phyloP scores from a whole-genome alignment of 768 basidiomycete genomes.

The Mrakia frigida region DNA sequence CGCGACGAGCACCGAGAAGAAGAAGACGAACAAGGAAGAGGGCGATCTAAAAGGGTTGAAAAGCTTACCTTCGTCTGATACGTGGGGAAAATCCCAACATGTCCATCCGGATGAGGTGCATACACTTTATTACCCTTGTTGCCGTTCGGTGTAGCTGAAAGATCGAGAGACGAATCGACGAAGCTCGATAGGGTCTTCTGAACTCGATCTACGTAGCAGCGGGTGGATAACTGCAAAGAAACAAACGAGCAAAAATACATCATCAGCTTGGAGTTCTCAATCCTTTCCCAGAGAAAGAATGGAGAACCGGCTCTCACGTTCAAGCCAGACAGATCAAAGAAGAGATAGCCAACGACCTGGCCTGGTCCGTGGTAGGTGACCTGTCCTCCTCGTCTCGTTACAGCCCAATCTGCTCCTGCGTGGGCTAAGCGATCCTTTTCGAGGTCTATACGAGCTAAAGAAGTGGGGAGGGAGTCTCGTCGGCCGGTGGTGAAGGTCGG shows the following conservation, averaged over 20 bases:
- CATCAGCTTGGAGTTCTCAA: too few relatives aligned
- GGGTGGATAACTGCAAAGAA: slow-evolving; percentile 8
- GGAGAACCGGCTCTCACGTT: slow-evolving; percentile 50
- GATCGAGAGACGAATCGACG: slow-evolving; percentile 48
- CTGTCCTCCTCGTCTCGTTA: slow-evolving; percentile 80
- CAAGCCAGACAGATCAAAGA: slow-evolving; percentile 80
- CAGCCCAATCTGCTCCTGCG: slow-evolving; percentile 81
- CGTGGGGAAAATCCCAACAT: slow-evolving; percentile 86
- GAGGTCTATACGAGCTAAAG: slow-evolving; percentile 45
- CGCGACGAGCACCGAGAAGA: too few relatives aligned
- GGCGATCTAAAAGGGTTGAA: neutral
- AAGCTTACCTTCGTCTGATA: slow-evolving; percentile 57
- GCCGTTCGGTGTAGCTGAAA: neutral
- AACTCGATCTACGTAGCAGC: slow-evolving; percentile 71
- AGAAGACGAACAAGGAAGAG: neutral
- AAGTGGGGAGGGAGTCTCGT: slow-evolving; percentile 53
- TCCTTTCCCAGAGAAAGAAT: too few relatives aligned
- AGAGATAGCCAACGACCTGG: slow-evolving; percentile 90
- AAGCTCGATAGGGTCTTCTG: slow-evolving; percentile 66
- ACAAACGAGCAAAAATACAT: too few relatives aligned
- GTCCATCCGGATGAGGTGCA: slow-evolving; percentile 55
- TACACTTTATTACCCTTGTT: slow-evolving; percentile 38
- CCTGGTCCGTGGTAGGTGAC: slow-evolving; percentile 97
- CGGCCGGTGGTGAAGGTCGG: slow-evolving; percentile 96
- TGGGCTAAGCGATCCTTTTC: slow-evolving; percentile 63